Evolutionary conservation across 2,329 filamentous ascomycete species (phyloP), one percentile per base, ranked within the genome.

Genomic region (Alternaria consortialis): DNA sequence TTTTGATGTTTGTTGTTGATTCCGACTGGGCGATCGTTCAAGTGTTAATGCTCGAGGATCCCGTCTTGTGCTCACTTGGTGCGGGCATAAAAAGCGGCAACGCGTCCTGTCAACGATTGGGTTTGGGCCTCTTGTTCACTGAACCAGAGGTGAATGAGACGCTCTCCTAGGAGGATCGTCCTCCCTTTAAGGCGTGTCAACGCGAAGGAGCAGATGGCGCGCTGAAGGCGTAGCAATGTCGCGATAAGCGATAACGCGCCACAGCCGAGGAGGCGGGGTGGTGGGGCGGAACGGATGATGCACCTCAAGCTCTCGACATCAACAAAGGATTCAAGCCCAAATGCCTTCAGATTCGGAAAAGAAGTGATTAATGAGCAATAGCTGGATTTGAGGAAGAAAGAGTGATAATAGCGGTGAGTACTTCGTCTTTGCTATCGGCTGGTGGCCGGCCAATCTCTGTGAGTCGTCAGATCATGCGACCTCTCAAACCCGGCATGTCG

Each of bases 211-310:
- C 55, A 55, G 60, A 67, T 74, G 72, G 72, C 71, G 69, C 66
- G 64, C 59, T 64, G 60, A 42, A 57, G 57, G 47, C 48, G 53
- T 17, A 27, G 36, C 5, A 31, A 59, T 46, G 56, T 59, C 46
- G 66, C 60, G 62, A 69, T 69, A 71, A 64, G 58, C 66, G 66
- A 68, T 70, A 68, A 64, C 51, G 36, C 58, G 70, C 70, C 69
- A 69, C 71, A 73, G 60, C 63, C 66, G 67, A 64, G 37, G 51
- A 56, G 13, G 52, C 52, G 44, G 58, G 61, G 63, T 53, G 23
- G 65, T 53, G 39, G 43, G 51, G 53, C 40, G 61, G 48, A 15
- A 54, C 51, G 42, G 40, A 40, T 27, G 53, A 48, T 52, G 47
- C 47, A 36, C 47, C 34, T 60, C 32, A 56, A 47, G 32, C 23